A percentile compares a stretch with the other conserved stretches of the same genome.
Evolutionary conservation across 345 rosid species (phyloP).

Genomic region (Salix viminalis): DNA sequence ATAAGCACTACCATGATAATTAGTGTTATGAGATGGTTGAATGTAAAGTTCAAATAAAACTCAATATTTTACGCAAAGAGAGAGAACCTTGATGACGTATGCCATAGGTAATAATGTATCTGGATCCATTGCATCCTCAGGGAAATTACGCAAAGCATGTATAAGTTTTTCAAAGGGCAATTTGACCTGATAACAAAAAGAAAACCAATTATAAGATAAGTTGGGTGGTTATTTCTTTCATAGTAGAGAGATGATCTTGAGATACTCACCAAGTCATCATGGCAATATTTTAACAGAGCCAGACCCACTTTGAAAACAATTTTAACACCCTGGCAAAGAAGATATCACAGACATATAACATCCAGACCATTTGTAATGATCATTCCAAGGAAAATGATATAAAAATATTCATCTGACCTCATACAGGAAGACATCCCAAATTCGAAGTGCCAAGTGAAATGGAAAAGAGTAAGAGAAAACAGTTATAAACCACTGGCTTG

Average conservation of each 20-base stretch:
- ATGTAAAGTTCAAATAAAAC: background rate
- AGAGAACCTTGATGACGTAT: constrained; percentile 68
- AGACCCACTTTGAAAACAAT: constrained; percentile 92
- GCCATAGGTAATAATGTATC: constrained; percentile 85
- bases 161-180: constrained; percentile 91
- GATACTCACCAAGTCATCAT: constrained; percentile 75
- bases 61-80: background rate
- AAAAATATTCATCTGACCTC: constrained; percentile 50
- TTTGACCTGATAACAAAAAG: constrained; percentile 41
- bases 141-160: constrained; percentile 83
- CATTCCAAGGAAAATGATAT: background rate
- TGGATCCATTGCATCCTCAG: constrained; percentile 91
- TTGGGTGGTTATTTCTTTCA: background rate
- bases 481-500: constrained; percentile 98
- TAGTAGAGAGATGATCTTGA: background rate
- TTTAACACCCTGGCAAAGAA: constrained; percentile 68
- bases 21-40: background rate
- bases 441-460: constrained; percentile 84
- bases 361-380: background rate
- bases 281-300: constrained; percentile 70
- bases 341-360: background rate
- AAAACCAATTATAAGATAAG: constrained; percentile 1
- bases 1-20: background rate
- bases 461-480: constrained; percentile 95
- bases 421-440: constrained; percentile 91